These are phyloP conservation scores for Chrysosporium queenslandicum DNA, from an alignment of 2,329 filamentous ascomycete genomes.

Conservation along the genomic window DNA sequence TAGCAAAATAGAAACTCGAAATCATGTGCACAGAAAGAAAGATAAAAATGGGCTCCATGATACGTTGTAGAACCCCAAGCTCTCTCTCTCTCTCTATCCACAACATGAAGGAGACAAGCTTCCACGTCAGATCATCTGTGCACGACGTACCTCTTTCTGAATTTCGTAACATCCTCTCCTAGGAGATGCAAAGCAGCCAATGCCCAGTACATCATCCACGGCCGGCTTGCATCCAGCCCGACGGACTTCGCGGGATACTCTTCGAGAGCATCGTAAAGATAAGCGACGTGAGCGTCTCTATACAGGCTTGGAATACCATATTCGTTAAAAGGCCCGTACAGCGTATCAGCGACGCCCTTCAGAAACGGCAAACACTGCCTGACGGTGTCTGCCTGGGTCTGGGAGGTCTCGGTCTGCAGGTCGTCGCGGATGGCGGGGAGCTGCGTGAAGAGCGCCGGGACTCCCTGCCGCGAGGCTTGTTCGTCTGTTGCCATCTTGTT, in stretches of 20 bases:
- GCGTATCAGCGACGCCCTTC: slow-evolving; percentile 39
- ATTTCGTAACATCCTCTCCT: slow-evolving; percentile 59
- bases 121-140: background rate
- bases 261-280: slow-evolving; percentile 41
- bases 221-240: slow-evolving; percentile 71
- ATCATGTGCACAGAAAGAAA: too few species aligned
- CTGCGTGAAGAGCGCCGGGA: slow-evolving; percentile 34
- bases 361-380: slow-evolving; percentile 60
- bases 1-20: slow-evolving; percentile 7
- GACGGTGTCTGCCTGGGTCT: slow-evolving; percentile 58
- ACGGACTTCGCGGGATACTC: slow-evolving; percentile 61
- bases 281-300: slow-evolving; percentile 46
- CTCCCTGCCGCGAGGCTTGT: slow-evolving; percentile 18
- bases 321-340: slow-evolving; percentile 50
- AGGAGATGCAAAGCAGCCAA: slow-evolving; percentile 65
- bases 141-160: slow-evolving; percentile 50
- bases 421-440: slow-evolving; percentile 55
- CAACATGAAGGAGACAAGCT: background rate
- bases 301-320: slow-evolving; percentile 67
- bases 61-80: background rate
- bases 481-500: slow-evolving; percentile 8
- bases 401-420: slow-evolving; percentile 58
- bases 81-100: background rate
- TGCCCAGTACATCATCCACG: slow-evolving; percentile 94
- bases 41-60: slow-evolving; percentile 8